phyloP scores from a whole-genome alignment of 78 protist genomes.

The Chrysochromulina parva region DNA sequence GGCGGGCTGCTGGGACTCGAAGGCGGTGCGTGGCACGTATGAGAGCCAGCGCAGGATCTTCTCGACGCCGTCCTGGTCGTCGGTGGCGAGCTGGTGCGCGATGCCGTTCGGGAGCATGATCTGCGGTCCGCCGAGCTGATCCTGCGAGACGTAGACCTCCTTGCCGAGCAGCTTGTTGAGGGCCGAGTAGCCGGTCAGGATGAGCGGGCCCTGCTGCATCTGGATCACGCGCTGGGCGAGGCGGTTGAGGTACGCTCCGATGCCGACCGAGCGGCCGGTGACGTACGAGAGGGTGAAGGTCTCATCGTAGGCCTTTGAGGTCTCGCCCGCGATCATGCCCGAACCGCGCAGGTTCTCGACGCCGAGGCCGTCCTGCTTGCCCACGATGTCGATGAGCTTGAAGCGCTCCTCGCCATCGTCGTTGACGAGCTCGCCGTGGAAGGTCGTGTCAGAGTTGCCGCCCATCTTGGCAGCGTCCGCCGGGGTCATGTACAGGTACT shows the following conservation, averaged over 20 bases:
- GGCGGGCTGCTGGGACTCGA: slow-evolving; percentile 8
- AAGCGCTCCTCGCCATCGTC: slow-evolving; percentile 62
- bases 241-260: slow-evolving; percentile 96
- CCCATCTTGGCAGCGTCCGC: slow-evolving; percentile 63
- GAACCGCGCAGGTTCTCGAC: slow-evolving; percentile 96
- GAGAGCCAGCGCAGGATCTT: slow-evolving; percentile 82
- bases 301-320: slow-evolving; percentile 88
- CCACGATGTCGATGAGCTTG: slow-evolving; percentile 74
- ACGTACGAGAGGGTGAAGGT: slow-evolving; percentile 89
- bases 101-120: slow-evolving; percentile 97
- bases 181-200: slow-evolving; percentile 94
- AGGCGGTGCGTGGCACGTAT: slow-evolving; percentile 74
- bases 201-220: slow-evolving; percentile 73
- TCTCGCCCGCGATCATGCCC: slow-evolving; percentile 97
- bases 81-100: slow-evolving; percentile 74
- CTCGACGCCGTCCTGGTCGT: slow-evolving; percentile 82
- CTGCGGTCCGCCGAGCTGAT: slow-evolving; percentile 93
- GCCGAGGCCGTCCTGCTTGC: slow-evolving; percentile 87
- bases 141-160: slow-evolving; percentile 88
- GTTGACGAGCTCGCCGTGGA: slow-evolving; percentile 5
- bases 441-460: not conserved
- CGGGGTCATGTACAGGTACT: slow-evolving; percentile 84
- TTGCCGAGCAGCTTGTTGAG: slow-evolving; percentile 83
- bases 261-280: slow-evolving; percentile 95
- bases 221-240: slow-evolving; percentile 87